phyloP scores from a whole-genome alignment of 1,284 basidiomycete genomes.

The Thelephora terrestris region DNA sequence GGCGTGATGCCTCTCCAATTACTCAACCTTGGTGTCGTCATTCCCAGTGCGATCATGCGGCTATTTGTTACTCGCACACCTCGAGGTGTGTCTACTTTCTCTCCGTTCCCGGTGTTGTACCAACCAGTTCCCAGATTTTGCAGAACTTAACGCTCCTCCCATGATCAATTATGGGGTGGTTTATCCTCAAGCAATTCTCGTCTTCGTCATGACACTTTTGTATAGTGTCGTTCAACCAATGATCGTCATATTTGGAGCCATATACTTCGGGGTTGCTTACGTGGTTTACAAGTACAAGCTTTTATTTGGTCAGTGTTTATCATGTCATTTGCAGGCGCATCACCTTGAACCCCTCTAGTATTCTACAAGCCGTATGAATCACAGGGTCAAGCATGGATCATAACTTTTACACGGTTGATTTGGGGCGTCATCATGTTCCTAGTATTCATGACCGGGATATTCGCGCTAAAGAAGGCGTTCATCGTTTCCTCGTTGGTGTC shows the following conservation, averaged over 20 bases:
- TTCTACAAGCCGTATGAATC: slow-evolving; percentile 93
- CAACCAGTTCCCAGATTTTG: slow-evolving; percentile 54
- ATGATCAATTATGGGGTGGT: slow-evolving; percentile 92
- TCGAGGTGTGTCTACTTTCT: slow-evolving; percentile 44
- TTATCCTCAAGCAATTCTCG: slow-evolving; percentile 90
- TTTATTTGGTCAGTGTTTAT: slow-evolving; percentile 65
- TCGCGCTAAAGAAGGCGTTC: slow-evolving; percentile 75
- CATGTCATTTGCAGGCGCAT: not conserved
- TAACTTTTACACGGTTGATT: slow-evolving; percentile 79
- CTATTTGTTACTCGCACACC: slow-evolving; percentile 77
- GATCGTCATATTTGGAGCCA: slow-evolving; percentile 87
- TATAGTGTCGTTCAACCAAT: slow-evolving; percentile 95
- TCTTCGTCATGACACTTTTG: slow-evolving; percentile 90
- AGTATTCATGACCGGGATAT: slow-evolving; percentile 90
- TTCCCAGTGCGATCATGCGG: slow-evolving; percentile 64
- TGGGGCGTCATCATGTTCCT: slow-evolving; percentile 86
- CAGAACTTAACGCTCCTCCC: slow-evolving; percentile 94
- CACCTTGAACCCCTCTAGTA: slow-evolving; percentile 32
- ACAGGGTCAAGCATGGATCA: slow-evolving; percentile 90
- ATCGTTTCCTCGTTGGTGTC: slow-evolving; percentile 69
- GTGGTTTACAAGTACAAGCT: slow-evolving; percentile 98
- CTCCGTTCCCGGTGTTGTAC: slow-evolving; percentile 3
- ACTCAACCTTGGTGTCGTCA: slow-evolving; percentile 78
- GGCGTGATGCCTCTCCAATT: slow-evolving; percentile 94
- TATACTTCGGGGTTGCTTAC: slow-evolving; percentile 92